These are phyloP conservation scores for Rutidosis leptorrhynchoides DNA, from an alignment of 129 eudicot genomes.

Conservation along the genomic window DNA sequence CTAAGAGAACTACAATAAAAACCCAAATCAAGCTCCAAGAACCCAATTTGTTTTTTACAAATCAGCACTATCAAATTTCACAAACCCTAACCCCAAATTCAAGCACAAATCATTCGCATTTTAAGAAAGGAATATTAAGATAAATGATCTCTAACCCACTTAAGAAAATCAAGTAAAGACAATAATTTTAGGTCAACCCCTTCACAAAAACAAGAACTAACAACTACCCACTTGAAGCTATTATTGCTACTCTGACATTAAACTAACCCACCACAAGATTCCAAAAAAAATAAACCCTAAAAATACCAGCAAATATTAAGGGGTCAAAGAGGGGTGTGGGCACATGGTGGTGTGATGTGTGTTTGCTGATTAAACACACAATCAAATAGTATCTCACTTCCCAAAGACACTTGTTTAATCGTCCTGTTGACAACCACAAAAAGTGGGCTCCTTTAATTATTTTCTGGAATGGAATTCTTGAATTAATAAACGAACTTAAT, in stretches of 20 bases:
- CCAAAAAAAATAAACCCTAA: conserved; percentile 57
- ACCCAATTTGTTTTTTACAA: conserved; percentile 33
- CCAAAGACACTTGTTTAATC: conserved; percentile 23
- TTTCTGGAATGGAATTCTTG: conserved; percentile 28
- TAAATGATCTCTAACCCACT: conserved; percentile 37
- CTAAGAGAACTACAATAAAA: conserved; percentile 20
- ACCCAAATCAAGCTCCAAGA: conserved; percentile 32
- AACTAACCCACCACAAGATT: conserved; percentile 51
- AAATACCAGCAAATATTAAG: conserved; percentile 22
- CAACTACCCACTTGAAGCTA: conserved; percentile 39
- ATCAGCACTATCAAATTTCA: conserved; percentile 24
- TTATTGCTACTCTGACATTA: conserved; percentile 41
- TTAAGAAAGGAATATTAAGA: conserved; percentile 21
- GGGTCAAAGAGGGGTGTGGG: conserved; percentile 32
- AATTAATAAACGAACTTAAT: conserved; percentile 29
- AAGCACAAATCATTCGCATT: conserved; percentile 32
- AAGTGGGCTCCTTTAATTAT: conserved; percentile 43
- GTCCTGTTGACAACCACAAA: conserved; percentile 27
- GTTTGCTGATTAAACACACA: conserved; percentile 33
- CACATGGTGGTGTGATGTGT: conserved; percentile 30
- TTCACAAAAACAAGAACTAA: conserved; percentile 29
- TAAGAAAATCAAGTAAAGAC: conserved; percentile 40
- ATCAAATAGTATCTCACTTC: conserved; percentile 25
- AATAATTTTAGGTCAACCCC: conserved; percentile 83
- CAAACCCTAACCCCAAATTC: conserved; percentile 26